Base-by-base conservation (phyloP, 305 asterid species). In the Rubia balearica region DNA sequence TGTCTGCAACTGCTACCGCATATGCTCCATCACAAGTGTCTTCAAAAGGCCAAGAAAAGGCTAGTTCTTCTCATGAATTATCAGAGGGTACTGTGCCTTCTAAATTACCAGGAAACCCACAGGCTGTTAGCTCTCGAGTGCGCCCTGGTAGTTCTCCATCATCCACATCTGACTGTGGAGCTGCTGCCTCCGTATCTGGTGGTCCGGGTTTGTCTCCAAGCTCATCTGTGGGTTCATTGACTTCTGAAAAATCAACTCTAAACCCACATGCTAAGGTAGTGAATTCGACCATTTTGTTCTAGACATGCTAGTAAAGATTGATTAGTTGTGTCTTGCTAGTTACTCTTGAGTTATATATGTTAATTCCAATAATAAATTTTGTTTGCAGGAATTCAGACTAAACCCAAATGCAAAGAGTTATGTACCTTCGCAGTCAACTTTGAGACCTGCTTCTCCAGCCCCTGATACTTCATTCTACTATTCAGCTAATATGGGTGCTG, bases 251-350 rank as follows among this genome's bases (percentile, higher is more conserved):
- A 80, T 90, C 98, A 64, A 81, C 87, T 9, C 75, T 94, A 68
- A 91, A 94, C 76, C 98, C 98, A 66, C 72, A 90, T 78, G 98
- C 99, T 72, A 94, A 94, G 97, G 99, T 91, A 75, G 42, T 68
- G 74, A 59, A 65, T 62, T 36, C 12, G 30, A 36, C 40, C 55
- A 61, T 30, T n/a, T 67, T 22, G 17, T 53, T 61, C 43, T 13
- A 48, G 55, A 48, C 27, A 48, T 27, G 40, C 13, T 33, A 27
- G 65, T 64, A 22, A n/a, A 12, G 43, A 27, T 57, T 13, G 17
- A 7, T 64, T 45, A 2, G 22, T 56, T 40, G 6, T 22, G 11
- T 38, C 5, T 30, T 59, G 5, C 14, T 43, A 16, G 3, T 65
- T 65, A 9, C 14, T 33, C 41, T 33, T 62, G 70, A 62, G n/a